These are phyloP conservation scores for Suillus decipiens DNA, from an alignment of 768 basidiomycete species.

Conservation along the genomic window DNA sequence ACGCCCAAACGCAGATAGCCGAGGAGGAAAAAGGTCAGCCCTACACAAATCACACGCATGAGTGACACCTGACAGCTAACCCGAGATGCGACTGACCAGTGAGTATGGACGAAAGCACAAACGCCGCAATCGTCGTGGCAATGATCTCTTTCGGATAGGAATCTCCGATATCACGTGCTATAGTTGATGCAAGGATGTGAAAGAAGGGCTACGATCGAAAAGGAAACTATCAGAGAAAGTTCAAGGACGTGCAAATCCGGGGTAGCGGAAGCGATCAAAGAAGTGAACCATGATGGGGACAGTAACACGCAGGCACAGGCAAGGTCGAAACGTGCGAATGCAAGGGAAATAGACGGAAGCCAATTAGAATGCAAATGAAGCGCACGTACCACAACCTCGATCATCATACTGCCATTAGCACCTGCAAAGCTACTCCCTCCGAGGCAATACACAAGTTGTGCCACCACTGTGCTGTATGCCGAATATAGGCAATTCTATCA, in stretches of 20 bases:
- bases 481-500: not conserved
- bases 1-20: slow-evolving; percentile 82
- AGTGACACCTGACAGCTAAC: slow-evolving; percentile 7
- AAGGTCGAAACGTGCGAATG: slow-evolving; percentile 6
- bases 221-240: slow-evolving; percentile 7
- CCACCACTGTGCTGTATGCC: slow-evolving; percentile 57
- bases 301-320: slow-evolving; percentile 6
- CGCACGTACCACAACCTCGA: slow-evolving; percentile 85
- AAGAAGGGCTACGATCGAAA: slow-evolving; percentile 75
- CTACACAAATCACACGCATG: slow-evolving; percentile 13
- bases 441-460: slow-evolving; percentile 82
- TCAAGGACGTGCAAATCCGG: slow-evolving; percentile 4
- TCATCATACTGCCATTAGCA: slow-evolving; percentile 97
- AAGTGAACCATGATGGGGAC: not conserved
- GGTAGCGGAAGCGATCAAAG: slow-evolving; percentile 2
- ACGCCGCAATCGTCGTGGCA: slow-evolving; percentile 91
- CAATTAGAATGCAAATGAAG: slow-evolving; percentile 2
- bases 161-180: slow-evolving; percentile 71
- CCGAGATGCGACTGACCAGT: slow-evolving; percentile 56
- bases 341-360: not conserved
- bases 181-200: slow-evolving; percentile 83
- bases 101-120: slow-evolving; percentile 81
- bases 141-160: slow-evolving; percentile 69
- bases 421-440: slow-evolving; percentile 90
- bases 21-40: slow-evolving; percentile 79